phyloP scores from a whole-genome alignment of 345 rosid genomes.

The Rhodamnia rubescens region DNA sequence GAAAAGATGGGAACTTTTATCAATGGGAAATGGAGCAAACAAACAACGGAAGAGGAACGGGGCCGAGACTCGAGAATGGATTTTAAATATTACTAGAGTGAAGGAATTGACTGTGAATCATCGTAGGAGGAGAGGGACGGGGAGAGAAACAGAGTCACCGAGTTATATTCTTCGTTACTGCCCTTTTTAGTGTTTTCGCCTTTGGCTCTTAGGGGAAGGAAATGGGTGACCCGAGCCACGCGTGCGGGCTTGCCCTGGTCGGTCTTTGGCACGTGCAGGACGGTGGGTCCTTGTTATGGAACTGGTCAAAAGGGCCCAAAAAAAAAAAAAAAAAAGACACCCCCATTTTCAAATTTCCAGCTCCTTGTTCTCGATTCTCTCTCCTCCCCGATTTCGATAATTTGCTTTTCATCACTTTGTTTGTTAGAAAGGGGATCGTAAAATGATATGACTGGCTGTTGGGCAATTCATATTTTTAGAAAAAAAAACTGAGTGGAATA shows the following conservation, averaged over 20 bases:
- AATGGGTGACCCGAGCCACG: background rate
- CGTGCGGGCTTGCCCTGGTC: background rate
- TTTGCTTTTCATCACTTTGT: background rate
- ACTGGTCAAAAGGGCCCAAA: background rate
- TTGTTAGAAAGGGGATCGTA: background rate
- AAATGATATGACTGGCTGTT: background rate
- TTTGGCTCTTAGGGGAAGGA: background rate
- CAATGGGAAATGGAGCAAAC: background rate
- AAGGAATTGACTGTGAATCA: background rate
- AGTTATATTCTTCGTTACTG: background rate
- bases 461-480: background rate
- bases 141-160: background rate
- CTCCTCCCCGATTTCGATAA: background rate
- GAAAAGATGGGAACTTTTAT: background rate
- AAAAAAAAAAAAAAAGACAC: background rate
- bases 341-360: background rate
- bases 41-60: no score
- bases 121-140: background rate
- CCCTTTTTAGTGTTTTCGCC: background rate
- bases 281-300: background rate
- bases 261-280: background rate
- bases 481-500: background rate
- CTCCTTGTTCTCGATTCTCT: background rate
- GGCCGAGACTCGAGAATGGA: background rate
- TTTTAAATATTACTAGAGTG: background rate